A percentile compares a stretch with the other conserved stretches of the same genome.
These are phyloP conservation scores for Phytophthora uliginosa DNA, from an alignment of 352 stramenopile species.

Conservation along the genomic window DNA sequence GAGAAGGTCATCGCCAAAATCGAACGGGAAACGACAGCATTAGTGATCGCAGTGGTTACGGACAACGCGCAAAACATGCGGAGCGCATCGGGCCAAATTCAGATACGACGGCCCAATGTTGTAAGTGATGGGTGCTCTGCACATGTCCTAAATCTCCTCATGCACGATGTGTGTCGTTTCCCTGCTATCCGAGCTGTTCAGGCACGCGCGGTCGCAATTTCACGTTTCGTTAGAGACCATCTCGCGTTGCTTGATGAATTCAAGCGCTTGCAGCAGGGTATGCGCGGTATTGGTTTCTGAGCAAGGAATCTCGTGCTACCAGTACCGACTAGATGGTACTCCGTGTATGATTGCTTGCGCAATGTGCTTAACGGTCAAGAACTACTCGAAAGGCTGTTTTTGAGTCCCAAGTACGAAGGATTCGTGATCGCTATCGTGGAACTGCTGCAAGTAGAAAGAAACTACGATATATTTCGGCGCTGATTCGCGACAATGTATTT, in stretches of 20 bases:
- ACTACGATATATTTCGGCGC: neutral
- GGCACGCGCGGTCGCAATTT: neutral
- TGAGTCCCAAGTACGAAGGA: conserved; percentile 2
- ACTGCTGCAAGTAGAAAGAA: neutral
- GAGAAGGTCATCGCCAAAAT: conserved; percentile 2
- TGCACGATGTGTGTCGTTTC: neutral
- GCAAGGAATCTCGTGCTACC: neutral
- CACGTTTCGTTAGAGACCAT: conserved; percentile 2
- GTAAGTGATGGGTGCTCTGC: conserved; percentile 3
- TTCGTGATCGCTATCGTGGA: conserved; percentile 6
- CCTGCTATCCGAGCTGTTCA: neutral
- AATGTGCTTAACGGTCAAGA: conserved; percentile 2
- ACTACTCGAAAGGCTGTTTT: conserved; percentile 2
- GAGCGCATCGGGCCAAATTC: neutral
- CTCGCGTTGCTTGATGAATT: conserved; percentile 7
- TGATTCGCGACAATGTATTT: neutral
- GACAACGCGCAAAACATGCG: conserved; percentile 2
- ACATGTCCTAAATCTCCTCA: conserved; percentile 5
- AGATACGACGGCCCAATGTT: neutral
- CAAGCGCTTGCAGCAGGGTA: neutral
- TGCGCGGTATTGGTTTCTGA: neutral
- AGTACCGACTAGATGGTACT: conserved; percentile 6
- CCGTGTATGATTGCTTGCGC: neutral
- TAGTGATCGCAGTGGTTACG: neutral
- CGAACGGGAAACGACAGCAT: neutral